Evolutionary conservation across 768 basidiomycete species (phyloP).

Genomic region (Rhizopogon vesiculosus): DNA sequence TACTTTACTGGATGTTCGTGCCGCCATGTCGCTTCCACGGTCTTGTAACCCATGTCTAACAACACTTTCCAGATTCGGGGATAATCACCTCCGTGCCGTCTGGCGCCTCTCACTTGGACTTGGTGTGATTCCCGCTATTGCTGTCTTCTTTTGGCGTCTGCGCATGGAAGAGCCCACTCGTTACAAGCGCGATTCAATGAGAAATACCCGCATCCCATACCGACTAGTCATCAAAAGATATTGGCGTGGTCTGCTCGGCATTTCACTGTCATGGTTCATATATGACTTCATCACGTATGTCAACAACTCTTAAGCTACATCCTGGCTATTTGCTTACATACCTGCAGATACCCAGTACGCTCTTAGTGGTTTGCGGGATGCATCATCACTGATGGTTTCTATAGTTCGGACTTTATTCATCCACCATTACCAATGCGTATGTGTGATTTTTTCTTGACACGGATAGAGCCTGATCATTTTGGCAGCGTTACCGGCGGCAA

Average conservation of each 20-base stretch:
- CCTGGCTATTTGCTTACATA: background rate
- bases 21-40: background rate
- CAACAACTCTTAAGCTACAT: background rate
- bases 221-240: constrained; percentile 74
- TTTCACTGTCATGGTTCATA: constrained; percentile 80
- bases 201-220: constrained; percentile 68
- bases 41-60: background rate
- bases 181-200: constrained; percentile 79
- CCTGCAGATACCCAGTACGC: constrained; percentile 58
- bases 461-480: background rate
- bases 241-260: constrained; percentile 66
- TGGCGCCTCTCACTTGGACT: constrained; percentile 88
- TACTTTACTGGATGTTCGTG: constrained; percentile 83
- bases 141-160: constrained; percentile 84
- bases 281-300: constrained; percentile 77
- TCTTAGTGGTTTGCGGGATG: background rate
- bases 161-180: constrained; percentile 76
- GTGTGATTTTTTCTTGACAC: constrained; percentile 2
- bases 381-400: background rate
- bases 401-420: constrained; percentile 79
- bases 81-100: constrained; percentile 75
- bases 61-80: constrained; percentile 51
- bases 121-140: constrained; percentile 73
- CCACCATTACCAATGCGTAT: constrained; percentile 66
- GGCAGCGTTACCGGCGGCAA: constrained; percentile 54